Base-by-base conservation (phyloP, 2,329 filamentous ascomycete genomes). In the Aspergillus phoenicis region DNA sequence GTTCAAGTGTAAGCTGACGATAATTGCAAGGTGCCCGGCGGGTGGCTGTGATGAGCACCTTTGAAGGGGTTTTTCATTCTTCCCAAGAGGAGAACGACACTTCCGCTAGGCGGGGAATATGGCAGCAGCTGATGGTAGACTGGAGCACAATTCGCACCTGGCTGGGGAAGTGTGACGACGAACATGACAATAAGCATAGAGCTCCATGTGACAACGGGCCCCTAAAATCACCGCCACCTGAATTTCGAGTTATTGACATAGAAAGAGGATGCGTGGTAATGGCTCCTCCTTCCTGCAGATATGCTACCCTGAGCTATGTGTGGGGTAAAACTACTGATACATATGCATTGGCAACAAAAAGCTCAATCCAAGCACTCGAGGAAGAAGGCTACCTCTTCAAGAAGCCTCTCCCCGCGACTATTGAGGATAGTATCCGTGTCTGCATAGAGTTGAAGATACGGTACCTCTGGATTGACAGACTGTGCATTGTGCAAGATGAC, bases 291-390 rank as follows among this genome's bases (percentile, higher is more conserved):
- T 3, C 38, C 13, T 56, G 41, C 39, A 48, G 5, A 22, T 56
- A 56, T 45, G 53, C 53, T 11, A n/a, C 53, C 2, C n/a, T 56
- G 17, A 56, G 53, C n/a, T 56, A 56, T 47, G 53, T 56, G 10
- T 56, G 38, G 39, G 53, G 53, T 7, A 6, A 3, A n/a, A 47
- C 28, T 5, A 3, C 13, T 7, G 24, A 28, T 17, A 3, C 24
- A 10, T 5, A 11, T n/a, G 5, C 47, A 11, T 10, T 36, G 17
- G 53, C 53, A 33, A 56, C 39, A 13, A 47, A 2, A 20, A 20
- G 15, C 4, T 48, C n/a, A 6, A 56, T 56, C 3, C 1, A 15
- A 6, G 5, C 5, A 13, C 26, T 47, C 3, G 41, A 33, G 6
- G 15, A 5, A 6, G 41, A 56, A n/a, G 39, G 28, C 1, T 30